Base-by-base conservation (phyloP, 2,329 filamentous ascomycete species). In the Claviceps spartinae region DNA sequence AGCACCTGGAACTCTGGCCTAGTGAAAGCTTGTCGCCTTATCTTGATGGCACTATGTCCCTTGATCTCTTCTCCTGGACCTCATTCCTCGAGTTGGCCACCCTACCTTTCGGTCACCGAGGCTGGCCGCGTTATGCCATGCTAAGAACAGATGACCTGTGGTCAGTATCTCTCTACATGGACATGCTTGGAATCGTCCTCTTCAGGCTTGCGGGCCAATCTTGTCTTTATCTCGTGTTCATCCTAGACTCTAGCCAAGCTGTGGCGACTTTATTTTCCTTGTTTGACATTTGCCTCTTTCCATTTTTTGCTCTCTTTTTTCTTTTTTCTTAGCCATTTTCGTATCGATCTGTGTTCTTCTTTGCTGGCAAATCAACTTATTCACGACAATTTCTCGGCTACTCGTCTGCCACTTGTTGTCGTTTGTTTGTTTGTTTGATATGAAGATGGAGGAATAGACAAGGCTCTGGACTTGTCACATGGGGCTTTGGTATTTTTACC, bases 171-270 rank as follows among this genome's bases (percentile, higher is more conserved):
- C 55, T 59, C 50, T 58, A 57, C 54, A 59, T 60, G 60, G 63
- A 63, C 64, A 52, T 48, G 59, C 65, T 64, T 64, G 57, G 60
- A 56, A 55, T 62, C 56, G 63, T 63, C 60, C 57, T 61, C 58
- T 58, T 50, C n/a, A 43, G 40, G 53, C 49, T 54, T 57, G 62
- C 56, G 54, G 53, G 49, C 55, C 46, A 20, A 42, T 48, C 26
- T 53, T 55, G 54, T 58, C 54, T 54, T 52, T 52, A 58, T 62
- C 47, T 61, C 54, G 52, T 64, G 61, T 67, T 65, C 60, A 66
- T 67, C 63, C 59, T 65, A 66, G 64, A 65, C 57, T 55, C 53
- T 52, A 61, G 60, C 61, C 61, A 60, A 56, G 60, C 62, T 60
- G 56, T 58, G 62, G 62, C 50, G 16, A 37, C n/a, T 59, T 60